A percentile compares a stretch with the other conserved stretches of the same genome.
phyloP scores from a whole-genome alignment of 768 basidiomycete genomes.

The Trametes gibbosa region DNA sequence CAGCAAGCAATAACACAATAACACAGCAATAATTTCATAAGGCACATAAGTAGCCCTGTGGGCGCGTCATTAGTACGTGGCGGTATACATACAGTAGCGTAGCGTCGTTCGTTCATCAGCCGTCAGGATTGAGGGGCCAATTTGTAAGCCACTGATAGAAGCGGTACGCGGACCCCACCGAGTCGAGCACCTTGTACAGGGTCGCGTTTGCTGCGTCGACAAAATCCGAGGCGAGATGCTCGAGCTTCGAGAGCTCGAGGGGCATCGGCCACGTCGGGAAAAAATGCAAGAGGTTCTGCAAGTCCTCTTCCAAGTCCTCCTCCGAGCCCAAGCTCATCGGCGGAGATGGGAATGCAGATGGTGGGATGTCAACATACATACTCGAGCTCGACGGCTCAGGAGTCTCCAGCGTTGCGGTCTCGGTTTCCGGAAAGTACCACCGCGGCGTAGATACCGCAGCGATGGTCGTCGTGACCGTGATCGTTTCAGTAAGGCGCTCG shows the following conservation, averaged over 20 bases:
- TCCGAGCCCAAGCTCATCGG: background rate
- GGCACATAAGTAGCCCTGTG: background rate
- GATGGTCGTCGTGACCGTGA: slow-evolving; percentile 37
- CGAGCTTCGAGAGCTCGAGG: slow-evolving; percentile 14
- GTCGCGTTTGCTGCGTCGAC: slow-evolving; percentile 33
- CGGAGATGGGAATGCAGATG: slow-evolving; percentile 11
- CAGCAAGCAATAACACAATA: slow-evolving; percentile 4
- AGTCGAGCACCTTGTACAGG: slow-evolving; percentile 35
- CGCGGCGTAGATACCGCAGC: background rate
- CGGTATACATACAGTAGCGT: slow-evolving; percentile 6
- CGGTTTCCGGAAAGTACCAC: slow-evolving; percentile 18
- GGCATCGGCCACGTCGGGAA: slow-evolving; percentile 28
- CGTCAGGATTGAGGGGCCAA: slow-evolving; percentile 57
- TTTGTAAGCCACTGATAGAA: slow-evolving; percentile 50
- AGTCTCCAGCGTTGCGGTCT: background rate
- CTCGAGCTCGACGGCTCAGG: background rate
- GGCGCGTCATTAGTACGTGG: background rate
- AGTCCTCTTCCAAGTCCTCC: background rate
- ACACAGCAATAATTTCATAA: slow-evolving; percentile 4
- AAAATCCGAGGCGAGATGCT: slow-evolving; percentile 27
- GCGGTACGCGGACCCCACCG: slow-evolving; percentile 45
- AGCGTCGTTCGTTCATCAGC: slow-evolving; percentile 29
- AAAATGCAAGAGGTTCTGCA: slow-evolving; percentile 28
- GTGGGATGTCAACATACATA: background rate
- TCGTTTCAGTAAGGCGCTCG: slow-evolving; percentile 24